Percentiles rank a stretch among this genome's conserved stretches.
Evolutionary conservation across 768 basidiomycete genomes (phyloP).

Genomic region (Grammothele lineata): DNA sequence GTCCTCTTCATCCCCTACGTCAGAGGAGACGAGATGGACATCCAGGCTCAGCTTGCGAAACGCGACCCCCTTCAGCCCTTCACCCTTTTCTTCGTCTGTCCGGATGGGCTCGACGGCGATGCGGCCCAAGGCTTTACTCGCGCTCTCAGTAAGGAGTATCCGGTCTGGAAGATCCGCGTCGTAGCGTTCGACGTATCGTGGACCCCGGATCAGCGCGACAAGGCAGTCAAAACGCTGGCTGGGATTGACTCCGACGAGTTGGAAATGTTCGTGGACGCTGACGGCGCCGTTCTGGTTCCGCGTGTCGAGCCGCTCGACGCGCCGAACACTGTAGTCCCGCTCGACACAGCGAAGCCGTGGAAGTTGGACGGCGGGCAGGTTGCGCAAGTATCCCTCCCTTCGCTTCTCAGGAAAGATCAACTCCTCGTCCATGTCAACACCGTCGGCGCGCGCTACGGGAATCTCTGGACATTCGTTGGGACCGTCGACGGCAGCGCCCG

Average conservation of each 20-base stretch:
- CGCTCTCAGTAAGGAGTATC: conserved; percentile 28
- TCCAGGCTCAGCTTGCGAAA: conserved; percentile 15
- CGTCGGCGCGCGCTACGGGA: not conserved
- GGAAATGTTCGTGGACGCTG: conserved; percentile 10
- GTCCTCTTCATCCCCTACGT: conserved; percentile 13
- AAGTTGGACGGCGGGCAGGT: conserved; percentile 2
- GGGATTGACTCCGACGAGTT: not conserved
- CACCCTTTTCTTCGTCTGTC: conserved; percentile 23
- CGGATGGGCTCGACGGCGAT: conserved; percentile 27
- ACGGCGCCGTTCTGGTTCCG: conserved; percentile 9
- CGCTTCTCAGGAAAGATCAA: not conserved
- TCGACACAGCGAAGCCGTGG: conserved; percentile 11
- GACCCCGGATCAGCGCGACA: conserved; percentile 3
- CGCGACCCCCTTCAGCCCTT: conserved; percentile 4
- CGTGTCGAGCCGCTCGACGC: conserved; percentile 5
- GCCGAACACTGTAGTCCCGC: not conserved
- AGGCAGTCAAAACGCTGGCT: not conserved
- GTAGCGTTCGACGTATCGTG: conserved; percentile 25
- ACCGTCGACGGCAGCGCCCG: not conserved
- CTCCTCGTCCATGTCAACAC: not conserved
- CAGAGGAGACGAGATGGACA: conserved; percentile 17
- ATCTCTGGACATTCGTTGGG: conserved; percentile 2
- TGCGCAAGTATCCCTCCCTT: not conserved
- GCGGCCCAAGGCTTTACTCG: conserved; percentile 30
- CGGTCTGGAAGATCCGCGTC: conserved; percentile 26